Base-by-base conservation (phyloP, 371 early-diverging fungal species). In the Rhizomucor pusillus region DNA sequence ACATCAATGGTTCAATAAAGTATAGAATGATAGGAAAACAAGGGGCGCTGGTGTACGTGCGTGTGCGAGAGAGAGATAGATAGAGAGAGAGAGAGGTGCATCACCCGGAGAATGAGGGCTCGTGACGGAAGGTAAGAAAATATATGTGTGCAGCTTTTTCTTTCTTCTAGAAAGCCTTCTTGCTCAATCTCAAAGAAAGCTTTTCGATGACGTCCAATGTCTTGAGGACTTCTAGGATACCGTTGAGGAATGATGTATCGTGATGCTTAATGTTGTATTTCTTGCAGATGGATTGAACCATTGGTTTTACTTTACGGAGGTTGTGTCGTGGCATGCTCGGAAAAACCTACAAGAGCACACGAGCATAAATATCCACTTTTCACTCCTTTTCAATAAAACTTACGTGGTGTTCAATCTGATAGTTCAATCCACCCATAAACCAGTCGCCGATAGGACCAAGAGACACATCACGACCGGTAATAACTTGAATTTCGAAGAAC, bases 381-480 rank as follows among this genome's bases (percentile, higher is more conserved):
- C 29, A 35, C 13, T 29, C 29, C 29, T 29, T 29, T 29, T 29
- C 7, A 20, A 37, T 19, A 58, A 19, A 16, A 60, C 71, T 69
- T 71, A 79, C 75, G 39, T 88, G 89, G 59, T 88, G 89, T 58
- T 88, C 89, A 52, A 89, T 88, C 65, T 92, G 92, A 73, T 82
- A 90, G 81, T 91, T 91, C 58, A 91, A 76, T 43, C 91, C 92
- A 37, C 91, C 91, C 46, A 86, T 85, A 62, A 91, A 91, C 91
- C 91, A 93, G 73, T 89, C 83, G 52, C 80, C 72, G 52, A 90
- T 73, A 23, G 73, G 54, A 56, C 63, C 61, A 24, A 86, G 69
- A 29, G 65, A 59, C 23, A 93, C 90, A 73, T 93, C 87, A 53
- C 94, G 86, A 19, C 92, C 92, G 29, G 94, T 91, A 40, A 86